These are phyloP conservation scores for Colletotrichum agaves DNA, from an alignment of 2,329 filamentous ascomycete genomes.

Conservation along the genomic window DNA sequence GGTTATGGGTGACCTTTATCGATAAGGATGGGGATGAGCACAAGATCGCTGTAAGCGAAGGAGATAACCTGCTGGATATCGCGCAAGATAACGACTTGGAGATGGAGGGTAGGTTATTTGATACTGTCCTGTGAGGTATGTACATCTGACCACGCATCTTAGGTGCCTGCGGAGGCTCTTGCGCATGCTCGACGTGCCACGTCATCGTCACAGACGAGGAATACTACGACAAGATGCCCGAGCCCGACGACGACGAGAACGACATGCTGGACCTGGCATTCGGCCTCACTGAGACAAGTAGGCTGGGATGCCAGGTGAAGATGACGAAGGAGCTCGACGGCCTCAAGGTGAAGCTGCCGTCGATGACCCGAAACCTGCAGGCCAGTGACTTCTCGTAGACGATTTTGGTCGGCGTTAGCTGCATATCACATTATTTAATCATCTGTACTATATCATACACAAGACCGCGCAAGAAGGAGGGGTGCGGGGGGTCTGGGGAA, in stretches of 20 bases:
- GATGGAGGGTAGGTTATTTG: conserved; percentile 81
- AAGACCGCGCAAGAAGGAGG: conserved; percentile 5
- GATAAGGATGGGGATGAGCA: conserved; percentile 86
- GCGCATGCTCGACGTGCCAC: conserved; percentile 93
- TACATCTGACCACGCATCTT: conserved; percentile 39
- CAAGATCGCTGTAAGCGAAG: conserved; percentile 82
- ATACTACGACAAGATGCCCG: conserved; percentile 81
- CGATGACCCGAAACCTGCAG: conserved; percentile 96
- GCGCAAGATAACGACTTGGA: conserved; percentile 94
- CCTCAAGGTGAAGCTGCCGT: conserved; percentile 83
- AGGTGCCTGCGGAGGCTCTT: conserved; percentile 92
- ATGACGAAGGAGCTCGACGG: conserved; percentile 94
- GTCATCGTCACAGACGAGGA: conserved; percentile 82
- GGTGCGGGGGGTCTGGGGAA: not conserved
- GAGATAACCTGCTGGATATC: conserved; percentile 95
- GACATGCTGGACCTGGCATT: conserved; percentile 94
- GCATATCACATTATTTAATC: conserved; percentile 27
- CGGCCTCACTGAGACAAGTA: conserved; percentile 84
- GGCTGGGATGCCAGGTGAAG: conserved; percentile 88
- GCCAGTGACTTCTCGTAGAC: conserved; percentile 82
- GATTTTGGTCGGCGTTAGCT: conserved; percentile 10
- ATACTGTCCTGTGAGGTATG: fast-evolving
- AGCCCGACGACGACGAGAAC: conserved; percentile 84
- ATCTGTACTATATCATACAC: conserved; percentile 37
- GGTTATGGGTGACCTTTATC: conserved; percentile 89